Evolutionary conservation across 2,329 filamentous ascomycete genomes (phyloP).

Genomic region (Cytospora leucostoma): DNA sequence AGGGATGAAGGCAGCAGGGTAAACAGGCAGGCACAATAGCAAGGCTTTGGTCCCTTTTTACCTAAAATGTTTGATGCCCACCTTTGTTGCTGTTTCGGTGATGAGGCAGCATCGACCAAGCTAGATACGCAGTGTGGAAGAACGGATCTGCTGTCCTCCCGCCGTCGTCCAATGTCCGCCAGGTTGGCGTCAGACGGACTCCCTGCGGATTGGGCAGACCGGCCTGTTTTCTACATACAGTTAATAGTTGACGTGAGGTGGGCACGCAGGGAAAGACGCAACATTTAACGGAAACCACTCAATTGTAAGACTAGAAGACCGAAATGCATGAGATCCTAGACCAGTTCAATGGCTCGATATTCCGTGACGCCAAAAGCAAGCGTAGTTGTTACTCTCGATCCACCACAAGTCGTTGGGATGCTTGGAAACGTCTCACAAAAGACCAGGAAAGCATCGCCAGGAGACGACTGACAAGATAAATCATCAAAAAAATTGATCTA

Average conservation of each 20-base stretch:
- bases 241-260: neutral
- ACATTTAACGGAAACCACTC: neutral
- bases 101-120: no score
- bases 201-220: no score
- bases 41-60: no score
- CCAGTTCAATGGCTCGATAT: neutral
- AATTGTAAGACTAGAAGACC: conserved; percentile 18
- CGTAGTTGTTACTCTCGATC: neutral
- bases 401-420: neutral
- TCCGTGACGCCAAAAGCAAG: neutral
- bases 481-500: neutral
- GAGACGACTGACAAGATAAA: neutral
- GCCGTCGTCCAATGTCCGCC: no score
- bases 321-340: conserved; percentile 12
- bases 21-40: neutral
- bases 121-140: no score
- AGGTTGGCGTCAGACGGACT: no score
- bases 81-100: no score
- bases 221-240: no score
- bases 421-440: neutral
- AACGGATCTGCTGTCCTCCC: no score
- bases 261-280: conserved; percentile 2
- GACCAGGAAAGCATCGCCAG: neutral
- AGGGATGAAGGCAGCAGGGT: no score
- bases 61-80: no score